Evolutionary conservation across 805 yeast species (phyloP), one percentile per base, ranked within the genome.

Genomic region (Brettanomyces custersianus): DNA sequence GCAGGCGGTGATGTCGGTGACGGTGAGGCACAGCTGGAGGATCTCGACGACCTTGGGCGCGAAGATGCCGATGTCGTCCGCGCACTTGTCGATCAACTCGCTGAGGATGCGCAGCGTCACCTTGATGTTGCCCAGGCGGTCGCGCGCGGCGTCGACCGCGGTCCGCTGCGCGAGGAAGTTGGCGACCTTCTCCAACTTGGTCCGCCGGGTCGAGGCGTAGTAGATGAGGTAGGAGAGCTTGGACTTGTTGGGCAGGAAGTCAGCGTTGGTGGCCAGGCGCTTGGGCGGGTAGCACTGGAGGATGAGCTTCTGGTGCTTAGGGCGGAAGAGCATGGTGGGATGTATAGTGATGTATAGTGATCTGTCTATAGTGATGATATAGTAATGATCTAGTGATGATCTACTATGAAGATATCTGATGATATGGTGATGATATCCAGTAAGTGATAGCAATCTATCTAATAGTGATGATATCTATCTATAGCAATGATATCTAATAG

Each of bases 281-380:
- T 86, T 70, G 2, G 96, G 96, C 2, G 92, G 97, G 56, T 90
- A 90, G 63, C 97, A 92, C 57, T 85, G 95, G 35, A 81, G 71
- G 26, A 92, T 83, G 50, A 88, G 68, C 51, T 84, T 78, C 59
- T 88, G 96, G 57, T 88, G 97, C 55, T 90, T 88, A 2, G 95
- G 83, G 17, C 41, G 48, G 28, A 46, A 47, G 18, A 47, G 24
- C n/a, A n/a, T n/a, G n/a, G n/a, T n/a, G 41, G 24, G n/a, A n/a
- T n/a, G n/a, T n/a, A n/a, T n/a, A n/a, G n/a, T n/a, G n/a, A n/a
- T n/a, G n/a, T n/a, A n/a, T n/a, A n/a, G n/a, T n/a, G n/a, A n/a
- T n/a, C n/a, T n/a, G n/a, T n/a, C n/a, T n/a, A n/a, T n/a, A n/a
- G n/a, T n/a, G n/a, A n/a, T n/a, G n/a, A n/a, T n/a, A n/a, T n/a